phyloP scores from a whole-genome alignment of 257 asterid genomes.

The Solanum infundibuliforme region DNA sequence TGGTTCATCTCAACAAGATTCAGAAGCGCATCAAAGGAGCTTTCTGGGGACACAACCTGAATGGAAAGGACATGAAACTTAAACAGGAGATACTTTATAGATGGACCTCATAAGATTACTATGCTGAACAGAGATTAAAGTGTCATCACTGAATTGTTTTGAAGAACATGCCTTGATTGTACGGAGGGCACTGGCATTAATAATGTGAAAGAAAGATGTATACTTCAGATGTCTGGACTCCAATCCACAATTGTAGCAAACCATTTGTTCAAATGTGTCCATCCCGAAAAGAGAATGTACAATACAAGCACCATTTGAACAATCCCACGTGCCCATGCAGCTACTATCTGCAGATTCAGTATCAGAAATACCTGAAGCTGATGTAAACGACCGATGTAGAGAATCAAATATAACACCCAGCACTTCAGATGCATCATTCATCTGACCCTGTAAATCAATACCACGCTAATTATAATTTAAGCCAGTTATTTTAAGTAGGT shows the following conservation, averaged over 20 bases:
- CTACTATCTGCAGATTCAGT: slow-evolving; percentile 49
- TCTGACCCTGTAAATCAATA: slow-evolving; percentile 72
- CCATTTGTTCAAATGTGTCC: slow-evolving; percentile 84
- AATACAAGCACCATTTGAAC: slow-evolving; percentile 55
- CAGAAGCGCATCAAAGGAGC: slow-evolving; percentile 72
- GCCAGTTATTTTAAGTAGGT: background rate
- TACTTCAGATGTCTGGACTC: slow-evolving; percentile 88
- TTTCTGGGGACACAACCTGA: slow-evolving; percentile 78
- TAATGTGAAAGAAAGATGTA: slow-evolving; percentile 81
- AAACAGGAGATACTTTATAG: background rate
- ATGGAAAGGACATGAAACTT: slow-evolving; percentile 8
- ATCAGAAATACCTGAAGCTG: slow-evolving; percentile 35
- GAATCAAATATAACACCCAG: slow-evolving; percentile 78
- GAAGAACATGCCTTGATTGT: slow-evolving; percentile 65
- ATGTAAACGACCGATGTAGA: slow-evolving; percentile 70
- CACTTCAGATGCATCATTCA: slow-evolving; percentile 99
- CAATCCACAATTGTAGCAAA: slow-evolving; percentile 70
- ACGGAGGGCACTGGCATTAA: slow-evolving; percentile 90
- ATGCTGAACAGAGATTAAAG: background rate
- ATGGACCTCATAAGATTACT: background rate
- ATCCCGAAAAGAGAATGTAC: slow-evolving; percentile 89
- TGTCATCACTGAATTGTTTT: background rate
- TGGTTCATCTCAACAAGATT: slow-evolving; percentile 89
- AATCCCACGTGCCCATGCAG: slow-evolving; percentile 68
- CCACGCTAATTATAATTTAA: slow-evolving; percentile 2